phyloP scores from a whole-genome alignment of 148 eudicot species.

The Rhododendron griersonianum region DNA sequence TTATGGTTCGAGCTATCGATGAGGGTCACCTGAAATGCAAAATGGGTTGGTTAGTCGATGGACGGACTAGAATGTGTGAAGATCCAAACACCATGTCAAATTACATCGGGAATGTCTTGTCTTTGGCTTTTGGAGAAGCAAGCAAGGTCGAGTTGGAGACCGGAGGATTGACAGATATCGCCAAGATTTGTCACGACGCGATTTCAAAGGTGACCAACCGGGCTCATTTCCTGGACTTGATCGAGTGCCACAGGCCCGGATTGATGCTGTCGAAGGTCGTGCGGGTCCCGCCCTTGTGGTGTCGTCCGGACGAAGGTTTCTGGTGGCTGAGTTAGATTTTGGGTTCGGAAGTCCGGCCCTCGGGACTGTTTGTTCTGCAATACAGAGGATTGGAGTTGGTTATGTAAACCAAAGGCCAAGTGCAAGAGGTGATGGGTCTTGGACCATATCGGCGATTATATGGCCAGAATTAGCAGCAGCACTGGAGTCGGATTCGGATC shows the following conservation, averaged over 20 bases:
- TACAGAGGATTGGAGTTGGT: slow-evolving; percentile 36
- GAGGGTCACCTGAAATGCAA: slow-evolving; percentile 16
- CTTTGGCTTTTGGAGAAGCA: slow-evolving; percentile 25
- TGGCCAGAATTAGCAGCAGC: slow-evolving; percentile 37
- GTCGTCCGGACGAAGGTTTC: slow-evolving; percentile 18
- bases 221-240: slow-evolving; percentile 28
- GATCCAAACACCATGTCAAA: slow-evolving; percentile 21
- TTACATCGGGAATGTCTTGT: slow-evolving; percentile 31
- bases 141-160: slow-evolving; percentile 12
- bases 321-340: slow-evolving; percentile 16
- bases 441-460: slow-evolving; percentile 32
- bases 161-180: slow-evolving; percentile 14
- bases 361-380: slow-evolving; percentile 31
- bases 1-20: slow-evolving; percentile 15
- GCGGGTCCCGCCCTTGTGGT: slow-evolving; percentile 30
- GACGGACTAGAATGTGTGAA: slow-evolving; percentile 20
- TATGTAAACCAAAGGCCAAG: slow-evolving; percentile 35
- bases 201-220: slow-evolving; percentile 17
- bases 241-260: slow-evolving; percentile 32
- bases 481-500: slow-evolving; percentile 27
- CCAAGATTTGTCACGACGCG: slow-evolving; percentile 21
- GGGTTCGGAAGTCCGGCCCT: slow-evolving; percentile 27
- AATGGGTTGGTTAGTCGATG: slow-evolving; percentile 35
- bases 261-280: slow-evolving; percentile 26
- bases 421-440: slow-evolving; percentile 29